phyloP scores from a whole-genome alignment of 164 flowering plant genomes.

The Vitis amurensis region DNA sequence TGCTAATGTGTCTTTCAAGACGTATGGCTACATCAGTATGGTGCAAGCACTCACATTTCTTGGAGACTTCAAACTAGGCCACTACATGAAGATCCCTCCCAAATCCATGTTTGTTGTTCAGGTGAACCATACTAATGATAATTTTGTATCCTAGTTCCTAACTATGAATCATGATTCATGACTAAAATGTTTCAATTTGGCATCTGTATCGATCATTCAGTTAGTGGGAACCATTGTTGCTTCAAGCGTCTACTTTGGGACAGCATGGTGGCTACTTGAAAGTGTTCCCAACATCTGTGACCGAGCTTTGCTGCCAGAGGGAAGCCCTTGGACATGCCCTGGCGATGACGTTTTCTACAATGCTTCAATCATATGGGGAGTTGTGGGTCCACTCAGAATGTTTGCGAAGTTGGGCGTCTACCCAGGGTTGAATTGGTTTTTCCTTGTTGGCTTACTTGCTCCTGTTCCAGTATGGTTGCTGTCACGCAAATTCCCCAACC shows the following conservation, averaged over 20 bases:
- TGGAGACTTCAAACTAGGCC: too few relatives aligned
- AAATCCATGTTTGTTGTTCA: too few relatives aligned
- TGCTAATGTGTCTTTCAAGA: too few relatives aligned
- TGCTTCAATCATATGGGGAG: conserved; percentile 17
- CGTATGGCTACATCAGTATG: too few relatives aligned
- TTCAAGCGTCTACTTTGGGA: conserved; percentile 3
- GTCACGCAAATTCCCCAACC: neutral
- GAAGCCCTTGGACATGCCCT: conserved; percentile 14
- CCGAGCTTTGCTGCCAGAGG: conserved; percentile 3
- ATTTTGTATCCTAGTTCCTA: conserved; percentile 12
- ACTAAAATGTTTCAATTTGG: conserved; percentile 4
- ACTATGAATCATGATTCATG: conserved; percentile 8
- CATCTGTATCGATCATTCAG: neutral
- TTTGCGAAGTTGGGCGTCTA: conserved; percentile 7
- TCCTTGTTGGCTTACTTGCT: neutral
- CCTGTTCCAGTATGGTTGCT: conserved; percentile 2
- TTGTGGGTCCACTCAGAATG: conserved; percentile 10
- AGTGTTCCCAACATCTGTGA: conserved; percentile 12
- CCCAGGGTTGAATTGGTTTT: neutral
- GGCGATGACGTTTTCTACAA: conserved; percentile 9
- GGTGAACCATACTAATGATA: neutral
- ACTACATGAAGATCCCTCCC: too few relatives aligned
- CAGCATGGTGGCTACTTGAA: conserved; percentile 14
- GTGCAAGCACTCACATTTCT: too few relatives aligned
- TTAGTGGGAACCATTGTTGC: conserved; percentile 11